Evolutionary conservation across 2,329 filamentous ascomycete genomes (phyloP), one percentile per base, ranked within the genome.

Genomic region (Botrytis hyacinthi): DNA sequence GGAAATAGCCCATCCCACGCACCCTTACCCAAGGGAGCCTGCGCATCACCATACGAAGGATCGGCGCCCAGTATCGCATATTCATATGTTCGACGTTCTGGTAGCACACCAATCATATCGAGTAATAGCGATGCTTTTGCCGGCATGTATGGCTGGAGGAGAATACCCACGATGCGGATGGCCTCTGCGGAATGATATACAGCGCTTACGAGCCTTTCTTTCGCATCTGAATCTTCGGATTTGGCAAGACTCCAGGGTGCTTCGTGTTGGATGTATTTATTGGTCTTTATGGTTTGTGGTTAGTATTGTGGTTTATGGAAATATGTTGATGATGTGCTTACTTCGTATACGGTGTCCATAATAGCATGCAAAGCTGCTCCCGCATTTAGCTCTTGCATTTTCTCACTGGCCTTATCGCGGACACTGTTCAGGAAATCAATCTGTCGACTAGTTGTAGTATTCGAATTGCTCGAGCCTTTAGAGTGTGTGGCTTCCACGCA

Each of bases 81-180:
- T 29, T 87, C 84, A 74, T 94, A 87, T 0, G 84, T 87, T 73
- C 95, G 87, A 70, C 87, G 88, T 16, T 87, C 85, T 14, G 84
- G 81, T 4, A 85, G 83, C 7, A 99, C 94, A 1, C 92, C 91
- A 14, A 99, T 84, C 79, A 91, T 87, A 80, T 97, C 92, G 0
- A 99, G 87, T 46, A 98, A 82, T 76, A 89, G 84, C 18, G 83
- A 83, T 65, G 93, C 88, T 82, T 97, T 97, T 59, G 84, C 86
- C 0, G 96, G 96, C 87, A 99, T 97, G 80, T 95, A 93, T 1
- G 96, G 94, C 82, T 97, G 95, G 62, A 99, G 84, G 65, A 98
- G 85, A 77, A 99, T 97, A 22, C 91, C 93, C 0, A 87, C 85
- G 37, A 98, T 89, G 54, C 96, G 91, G 65, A 98, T 81, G 7